Percentiles rank a stretch among this genome's conserved stretches.
phyloP scores from a whole-genome alignment of 768 basidiomycete species.

The Hypsizygus marmoreus region DNA sequence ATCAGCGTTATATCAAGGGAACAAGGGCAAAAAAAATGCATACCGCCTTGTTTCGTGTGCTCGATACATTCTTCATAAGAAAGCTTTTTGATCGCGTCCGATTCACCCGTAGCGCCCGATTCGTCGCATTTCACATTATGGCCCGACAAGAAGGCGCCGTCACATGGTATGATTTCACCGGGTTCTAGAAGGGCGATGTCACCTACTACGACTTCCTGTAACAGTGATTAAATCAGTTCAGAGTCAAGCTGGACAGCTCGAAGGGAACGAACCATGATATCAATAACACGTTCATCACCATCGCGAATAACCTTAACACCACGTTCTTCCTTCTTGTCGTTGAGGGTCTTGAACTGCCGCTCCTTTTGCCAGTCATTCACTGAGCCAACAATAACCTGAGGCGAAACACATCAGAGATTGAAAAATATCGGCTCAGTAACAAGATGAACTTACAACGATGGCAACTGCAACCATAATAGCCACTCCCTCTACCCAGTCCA shows the following conservation, averaged over 20 bases:
- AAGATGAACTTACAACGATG: constrained; percentile 59
- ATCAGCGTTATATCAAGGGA: too few species aligned
- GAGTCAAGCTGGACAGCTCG: constrained; percentile 11
- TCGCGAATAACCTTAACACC: constrained; percentile 81
- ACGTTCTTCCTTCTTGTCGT: constrained; percentile 95
- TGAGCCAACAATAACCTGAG: constrained; percentile 84
- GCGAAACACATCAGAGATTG: constrained; percentile 14
- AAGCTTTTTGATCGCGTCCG: constrained; percentile 90
- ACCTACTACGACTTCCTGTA: constrained; percentile 88
- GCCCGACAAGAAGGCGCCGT: constrained; percentile 90
- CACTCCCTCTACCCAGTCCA: constrained; percentile 97
- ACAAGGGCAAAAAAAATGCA: neutral
- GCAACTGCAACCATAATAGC: constrained; percentile 76
- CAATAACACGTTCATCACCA: constrained; percentile 69
- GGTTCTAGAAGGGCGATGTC: constrained; percentile 92
- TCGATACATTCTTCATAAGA: constrained; percentile 74
- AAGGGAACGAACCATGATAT: constrained; percentile 64
- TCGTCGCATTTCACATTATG: constrained; percentile 97
- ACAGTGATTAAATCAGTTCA: constrained; percentile 15
- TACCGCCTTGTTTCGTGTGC: constrained; percentile 33
- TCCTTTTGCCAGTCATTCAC: constrained; percentile 99
- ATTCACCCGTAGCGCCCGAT: constrained; percentile 95
- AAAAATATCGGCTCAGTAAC: neutral
- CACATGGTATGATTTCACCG: constrained; percentile 94
- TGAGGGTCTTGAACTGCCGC: constrained; percentile 88